These are phyloP conservation scores for Hibiscus syriacus DNA, from an alignment of 345 rosid genomes.

Conservation along the genomic window DNA sequence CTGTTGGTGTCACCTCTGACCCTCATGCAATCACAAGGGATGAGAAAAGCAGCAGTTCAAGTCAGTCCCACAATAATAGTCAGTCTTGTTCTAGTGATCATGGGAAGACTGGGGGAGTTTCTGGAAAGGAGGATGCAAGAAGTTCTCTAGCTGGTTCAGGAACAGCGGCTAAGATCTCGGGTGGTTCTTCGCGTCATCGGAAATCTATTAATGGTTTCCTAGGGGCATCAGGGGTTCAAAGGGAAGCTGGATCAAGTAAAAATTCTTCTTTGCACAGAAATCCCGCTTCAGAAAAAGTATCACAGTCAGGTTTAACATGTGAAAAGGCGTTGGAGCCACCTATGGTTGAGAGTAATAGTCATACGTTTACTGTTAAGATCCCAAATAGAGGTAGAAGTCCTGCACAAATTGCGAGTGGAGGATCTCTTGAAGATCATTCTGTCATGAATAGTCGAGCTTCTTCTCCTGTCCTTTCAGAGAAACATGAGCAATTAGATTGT, in stretches of 20 bases:
- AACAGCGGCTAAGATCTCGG: slow-evolving; percentile 28
- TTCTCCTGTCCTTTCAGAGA: slow-evolving; percentile 50
- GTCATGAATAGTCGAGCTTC: slow-evolving; percentile 47
- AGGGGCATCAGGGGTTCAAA: slow-evolving; percentile 35
- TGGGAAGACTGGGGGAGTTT: slow-evolving; percentile 42
- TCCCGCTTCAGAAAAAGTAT: slow-evolving; percentile 42
- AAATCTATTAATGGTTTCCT: slow-evolving; percentile 51
- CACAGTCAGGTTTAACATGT: slow-evolving; percentile 34
- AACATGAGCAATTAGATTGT: slow-evolving; percentile 44
- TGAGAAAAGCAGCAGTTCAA: slow-evolving; percentile 73
- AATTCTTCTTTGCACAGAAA: slow-evolving; percentile 43
- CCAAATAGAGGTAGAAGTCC: slow-evolving; percentile 72
- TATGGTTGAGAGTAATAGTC: slow-evolving; percentile 44
- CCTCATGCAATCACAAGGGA: slow-evolving; percentile 40
- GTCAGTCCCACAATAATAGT: slow-evolving; percentile 73
- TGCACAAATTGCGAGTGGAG: slow-evolving; percentile 54
- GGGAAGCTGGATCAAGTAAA: slow-evolving; percentile 43
- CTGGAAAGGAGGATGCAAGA: slow-evolving; percentile 58
- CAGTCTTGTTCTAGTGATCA: slow-evolving; percentile 65
- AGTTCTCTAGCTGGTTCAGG: slow-evolving; percentile 53
- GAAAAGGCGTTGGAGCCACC: slow-evolving; percentile 54
- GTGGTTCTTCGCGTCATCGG: slow-evolving; percentile 43
- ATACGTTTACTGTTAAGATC: slow-evolving; percentile 64
- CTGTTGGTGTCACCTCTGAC: slow-evolving; percentile 33
- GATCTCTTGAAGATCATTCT: slow-evolving; percentile 54